A percentile compares a stretch with the other conserved stretches of the same genome.
These are phyloP conservation scores for Strobilomyces dryophilus DNA, from an alignment of 768 basidiomycete species.

Conservation along the genomic window DNA sequence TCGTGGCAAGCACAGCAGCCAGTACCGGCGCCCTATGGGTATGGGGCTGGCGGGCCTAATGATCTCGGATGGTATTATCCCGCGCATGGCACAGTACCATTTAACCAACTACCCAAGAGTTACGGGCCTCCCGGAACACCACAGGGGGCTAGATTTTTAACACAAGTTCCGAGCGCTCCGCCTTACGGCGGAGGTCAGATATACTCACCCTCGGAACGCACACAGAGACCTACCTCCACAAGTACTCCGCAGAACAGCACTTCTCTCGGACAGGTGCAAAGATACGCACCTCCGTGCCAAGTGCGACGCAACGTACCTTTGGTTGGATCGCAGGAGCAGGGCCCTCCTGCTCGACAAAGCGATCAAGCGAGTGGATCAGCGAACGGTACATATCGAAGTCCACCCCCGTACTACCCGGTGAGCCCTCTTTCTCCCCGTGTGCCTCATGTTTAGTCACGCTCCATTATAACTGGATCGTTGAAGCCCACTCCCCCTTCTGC, in stretches of 20 bases:
- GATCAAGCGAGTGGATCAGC: neutral
- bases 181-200: neutral
- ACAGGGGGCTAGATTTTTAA: neutral
- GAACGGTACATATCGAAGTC: constrained; percentile 8
- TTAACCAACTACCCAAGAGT: constrained; percentile 4
- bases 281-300: neutral
- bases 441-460: neutral
- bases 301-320: neutral
- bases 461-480: neutral
- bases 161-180: neutral
- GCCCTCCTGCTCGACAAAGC: constrained; percentile 2
- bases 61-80: constrained; percentile 7
- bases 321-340: neutral
- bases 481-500: constrained; percentile 7
- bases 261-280: neutral
- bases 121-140: neutral
- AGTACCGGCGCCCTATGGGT: neutral
- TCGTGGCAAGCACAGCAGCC: constrained; percentile 10
- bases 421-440: neutral
- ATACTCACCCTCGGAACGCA: neutral
- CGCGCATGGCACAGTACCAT: neutral
- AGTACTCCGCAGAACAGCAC: neutral
- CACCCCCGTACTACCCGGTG: constrained; percentile 26
- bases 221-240: neutral
- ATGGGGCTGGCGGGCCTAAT: neutral